Evolutionary conservation across 2,329 filamentous ascomycete genomes (phyloP), one percentile per base, ranked within the genome.

Genomic region (Zalaria sp.): DNA sequence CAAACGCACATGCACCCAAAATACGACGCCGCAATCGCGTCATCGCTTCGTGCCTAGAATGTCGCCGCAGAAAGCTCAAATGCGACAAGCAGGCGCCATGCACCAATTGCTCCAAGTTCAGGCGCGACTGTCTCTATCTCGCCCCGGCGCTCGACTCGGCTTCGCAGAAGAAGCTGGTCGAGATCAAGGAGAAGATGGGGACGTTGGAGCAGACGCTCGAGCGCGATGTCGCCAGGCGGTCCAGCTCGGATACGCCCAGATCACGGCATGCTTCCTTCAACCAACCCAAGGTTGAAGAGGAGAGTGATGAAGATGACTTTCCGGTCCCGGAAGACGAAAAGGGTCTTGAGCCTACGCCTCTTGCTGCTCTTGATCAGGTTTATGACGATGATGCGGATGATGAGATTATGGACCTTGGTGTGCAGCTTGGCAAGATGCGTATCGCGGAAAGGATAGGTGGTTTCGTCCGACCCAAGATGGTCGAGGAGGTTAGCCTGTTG

Each of bases 121-220:
- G 56, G n/a, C 62, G 69, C 11, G 64, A 70, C 48, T 75, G 71
- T 49, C 57, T 82, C 32, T 84, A 82, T 54, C 68, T 85, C 31
- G 74, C 77, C 2, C 72, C 77, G 0, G 72, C 77, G 25, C 65
- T 83, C n/a, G 81, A 86, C 57, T 71, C 80, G 46, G 75, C 74
- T 5, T 76, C 76, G 41, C 79, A 83, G 58, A 68, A 79, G 50
- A 79, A 78, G 51, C 67, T 87, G 41, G 81, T 79, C 3, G 79
- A 85, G 53, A 79, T 87, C 57, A 87, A 87, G 61, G 82, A 87
- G 57, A 80, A 81, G 59, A 82, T 86, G 59, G 81, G 80, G 26
- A 75, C 73, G 5, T 62, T 86, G 11, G 82, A 86, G 60, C 69
- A 76, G 41, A 73, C 78, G 42, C 66, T 86, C 4, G 82, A 85